A percentile compares a stretch with the other conserved stretches of the same genome.
phyloP scores from a whole-genome alignment of 805 yeast genomes.

The Scheffersomyces lignosus region DNA sequence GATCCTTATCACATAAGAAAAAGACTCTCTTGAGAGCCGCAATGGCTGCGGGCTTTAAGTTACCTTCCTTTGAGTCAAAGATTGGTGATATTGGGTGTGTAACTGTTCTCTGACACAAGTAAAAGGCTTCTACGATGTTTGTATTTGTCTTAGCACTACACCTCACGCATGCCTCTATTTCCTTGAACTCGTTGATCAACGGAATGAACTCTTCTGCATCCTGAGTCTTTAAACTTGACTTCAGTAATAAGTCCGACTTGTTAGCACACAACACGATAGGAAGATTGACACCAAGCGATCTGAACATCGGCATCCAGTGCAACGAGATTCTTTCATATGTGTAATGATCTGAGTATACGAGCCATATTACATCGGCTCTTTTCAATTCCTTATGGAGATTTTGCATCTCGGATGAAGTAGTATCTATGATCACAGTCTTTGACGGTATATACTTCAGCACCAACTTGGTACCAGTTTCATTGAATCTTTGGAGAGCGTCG shows the following conservation, averaged over 20 bases:
- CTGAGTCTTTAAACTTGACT: slow-evolving; percentile 44
- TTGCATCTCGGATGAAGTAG: slow-evolving; percentile 64
- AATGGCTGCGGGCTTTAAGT: slow-evolving; percentile 72
- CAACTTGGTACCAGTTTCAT: slow-evolving; percentile 1
- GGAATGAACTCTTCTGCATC: slow-evolving; percentile 82
- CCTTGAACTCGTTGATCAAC: slow-evolving; percentile 85
- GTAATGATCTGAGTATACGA: slow-evolving; percentile 92
- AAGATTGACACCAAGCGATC: slow-evolving; percentile 90
- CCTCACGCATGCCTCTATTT: slow-evolving; percentile 87
- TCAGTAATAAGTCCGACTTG: slow-evolving; percentile 55
- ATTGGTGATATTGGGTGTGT: slow-evolving; percentile 91
- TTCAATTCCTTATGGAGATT: slow-evolving; percentile 71
- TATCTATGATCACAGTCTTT: slow-evolving; percentile 76
- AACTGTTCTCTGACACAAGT: slow-evolving; percentile 89
- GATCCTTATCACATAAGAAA: slow-evolving; percentile 83
- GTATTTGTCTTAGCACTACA: slow-evolving; percentile 82
- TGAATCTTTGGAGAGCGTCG: not conserved
- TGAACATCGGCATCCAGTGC: slow-evolving; percentile 91
- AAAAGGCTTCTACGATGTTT: slow-evolving; percentile 89
- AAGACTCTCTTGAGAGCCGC: slow-evolving; percentile 80
- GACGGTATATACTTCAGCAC: slow-evolving; percentile 36
- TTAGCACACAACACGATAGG: slow-evolving; percentile 93
- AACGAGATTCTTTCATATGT: slow-evolving; percentile 89
- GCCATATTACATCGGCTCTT: slow-evolving; percentile 87
- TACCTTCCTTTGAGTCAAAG: slow-evolving; percentile 87